phyloP scores from a whole-genome alignment of 192 early-diverging fungal species.

The Blastocladiella britannica region DNA sequence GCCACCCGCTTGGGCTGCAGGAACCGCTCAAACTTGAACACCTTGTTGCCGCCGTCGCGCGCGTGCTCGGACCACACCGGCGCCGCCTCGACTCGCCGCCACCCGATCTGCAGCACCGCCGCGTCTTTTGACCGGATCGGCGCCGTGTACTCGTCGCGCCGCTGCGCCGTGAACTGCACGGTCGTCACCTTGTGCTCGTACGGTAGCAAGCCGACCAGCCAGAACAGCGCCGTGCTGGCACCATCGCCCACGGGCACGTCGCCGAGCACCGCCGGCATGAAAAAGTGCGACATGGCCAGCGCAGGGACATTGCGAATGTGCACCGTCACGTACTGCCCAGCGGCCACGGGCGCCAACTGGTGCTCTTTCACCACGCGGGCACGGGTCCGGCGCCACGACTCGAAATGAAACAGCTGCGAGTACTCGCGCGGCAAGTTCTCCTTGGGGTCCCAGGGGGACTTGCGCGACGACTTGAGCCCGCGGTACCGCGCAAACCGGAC shows the following conservation, averaged over 20 bases:
- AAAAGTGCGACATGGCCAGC: constrained; percentile 3
- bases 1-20: constrained; percentile 44
- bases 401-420: constrained; percentile 87
- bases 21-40: constrained; percentile 90
- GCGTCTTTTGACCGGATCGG: constrained; percentile 84
- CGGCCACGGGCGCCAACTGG: constrained; percentile 26
- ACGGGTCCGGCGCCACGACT: constrained; percentile 66
- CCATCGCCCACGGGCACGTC: constrained; percentile 3
- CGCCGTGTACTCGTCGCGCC: constrained; percentile 47
- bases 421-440: constrained; percentile 96
- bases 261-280: constrained; percentile 1
- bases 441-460: constrained; percentile 93
- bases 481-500: constrained; percentile 82
- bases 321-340: constrained; percentile 54
- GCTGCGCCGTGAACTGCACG: constrained; percentile 55
- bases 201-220: constrained; percentile 48
- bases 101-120: constrained; percentile 67
- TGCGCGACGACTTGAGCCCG: constrained; percentile 82
- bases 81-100: constrained; percentile 58
- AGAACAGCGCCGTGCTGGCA: constrained; percentile 3
- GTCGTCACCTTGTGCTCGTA: constrained; percentile 91
- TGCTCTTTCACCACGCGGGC: constrained; percentile 36
- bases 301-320: constrained; percentile 47
- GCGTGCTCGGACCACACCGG: constrained; percentile 83
- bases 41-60: constrained; percentile 60